Base-by-base conservation (phyloP, 768 basidiomycete genomes). In the Tremella yokohamensis region DNA sequence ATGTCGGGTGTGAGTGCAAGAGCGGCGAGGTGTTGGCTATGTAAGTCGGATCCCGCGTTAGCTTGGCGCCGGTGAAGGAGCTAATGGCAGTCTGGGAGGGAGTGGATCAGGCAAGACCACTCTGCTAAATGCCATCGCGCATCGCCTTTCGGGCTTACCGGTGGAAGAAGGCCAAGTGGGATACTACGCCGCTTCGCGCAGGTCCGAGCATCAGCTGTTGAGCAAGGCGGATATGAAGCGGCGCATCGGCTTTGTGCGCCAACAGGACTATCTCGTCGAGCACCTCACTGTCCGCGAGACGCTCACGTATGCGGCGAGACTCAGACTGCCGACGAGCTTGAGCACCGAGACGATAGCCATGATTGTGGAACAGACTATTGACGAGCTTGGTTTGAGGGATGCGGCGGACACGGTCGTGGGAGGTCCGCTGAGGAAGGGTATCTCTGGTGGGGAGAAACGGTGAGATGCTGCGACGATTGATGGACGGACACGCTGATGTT, bases 371-470 rank as follows among this genome's bases (percentile, higher is more conserved):
- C 77, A 80, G 60, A 80, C 80, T 0, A 76, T 81, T 37, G 62
- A 72, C 15, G 80, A 81, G 62, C 76, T 82, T 2, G 80, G 81
- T 0, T 64, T 82, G 16, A 60, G 69, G 4, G 80, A 80, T 25
- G 79, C 75, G 0, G 79, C 79, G 6, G 77, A 81, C 29, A 80
- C 79, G 2, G 65, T 80, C 12, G 84, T 87, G 47, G 84, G 85
- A 0, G 85, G 83, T 0, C 80, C 83, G 0, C 77, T 84, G 16
- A 78, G 80, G 39, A 78, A 84, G 49, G 85, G 85, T 1, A 83
- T 86, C 38, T 83, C 82, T 19, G 84, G 84, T 8, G 84, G 86
- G 2, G 85, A 87, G 70, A 84, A 84, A 64, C 80, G 85, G n/a
- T 80, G 25, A 22, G 4, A 82, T 20, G 20, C 56, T 18, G 18